phyloP scores from a whole-genome alignment of 371 early-diverging fungal genomes.

The Umbelopsis sp. region DNA sequence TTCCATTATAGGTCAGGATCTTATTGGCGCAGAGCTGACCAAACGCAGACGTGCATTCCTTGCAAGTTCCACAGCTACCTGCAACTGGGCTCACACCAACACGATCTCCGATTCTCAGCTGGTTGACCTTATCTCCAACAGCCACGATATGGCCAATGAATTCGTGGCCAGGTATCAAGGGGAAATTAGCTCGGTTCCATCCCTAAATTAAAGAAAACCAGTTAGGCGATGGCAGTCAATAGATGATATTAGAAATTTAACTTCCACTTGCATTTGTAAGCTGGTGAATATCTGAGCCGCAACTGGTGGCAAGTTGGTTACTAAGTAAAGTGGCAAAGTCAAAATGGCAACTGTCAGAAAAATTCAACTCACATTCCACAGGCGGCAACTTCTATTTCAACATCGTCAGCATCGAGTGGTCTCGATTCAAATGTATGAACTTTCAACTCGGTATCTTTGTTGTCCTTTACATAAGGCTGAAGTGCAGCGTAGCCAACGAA shows the following conservation, averaged over 20 bases:
- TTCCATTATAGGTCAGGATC: slow-evolving; percentile 51
- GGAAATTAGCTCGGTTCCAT: slow-evolving; percentile 49
- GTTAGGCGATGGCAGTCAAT: slow-evolving; percentile 24
- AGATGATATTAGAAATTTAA: background rate
- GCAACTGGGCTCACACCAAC: slow-evolving; percentile 77
- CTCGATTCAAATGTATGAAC: slow-evolving; percentile 45
- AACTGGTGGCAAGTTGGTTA: slow-evolving; percentile 29
- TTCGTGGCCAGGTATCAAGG: slow-evolving; percentile 80
- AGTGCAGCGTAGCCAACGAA: slow-evolving; percentile 45
- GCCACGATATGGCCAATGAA: slow-evolving; percentile 69
- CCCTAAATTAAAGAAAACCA: slow-evolving; percentile 51
- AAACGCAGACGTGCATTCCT: slow-evolving; percentile 35
- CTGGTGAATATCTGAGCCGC: slow-evolving; percentile 56
- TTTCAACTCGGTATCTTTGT: slow-evolving; percentile 36
- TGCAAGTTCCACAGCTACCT: slow-evolving; percentile 42
- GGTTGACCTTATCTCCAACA: slow-evolving; percentile 48
- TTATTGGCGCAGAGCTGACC: slow-evolving; percentile 44
- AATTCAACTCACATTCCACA: slow-evolving; percentile 55
- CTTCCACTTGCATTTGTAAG: slow-evolving; percentile 34
- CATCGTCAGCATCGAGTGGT: slow-evolving; percentile 53
- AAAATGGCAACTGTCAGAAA: too few species aligned
- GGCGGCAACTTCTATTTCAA: slow-evolving; percentile 60
- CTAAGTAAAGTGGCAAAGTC: too few species aligned
- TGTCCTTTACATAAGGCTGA: slow-evolving; percentile 29
- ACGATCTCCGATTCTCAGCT: slow-evolving; percentile 63